Percentiles rank a stretch among this genome's conserved stretches.
phyloP scores from a whole-genome alignment of 2,329 filamentous ascomycete genomes.

The Hymenoscyphus fructigenus region DNA sequence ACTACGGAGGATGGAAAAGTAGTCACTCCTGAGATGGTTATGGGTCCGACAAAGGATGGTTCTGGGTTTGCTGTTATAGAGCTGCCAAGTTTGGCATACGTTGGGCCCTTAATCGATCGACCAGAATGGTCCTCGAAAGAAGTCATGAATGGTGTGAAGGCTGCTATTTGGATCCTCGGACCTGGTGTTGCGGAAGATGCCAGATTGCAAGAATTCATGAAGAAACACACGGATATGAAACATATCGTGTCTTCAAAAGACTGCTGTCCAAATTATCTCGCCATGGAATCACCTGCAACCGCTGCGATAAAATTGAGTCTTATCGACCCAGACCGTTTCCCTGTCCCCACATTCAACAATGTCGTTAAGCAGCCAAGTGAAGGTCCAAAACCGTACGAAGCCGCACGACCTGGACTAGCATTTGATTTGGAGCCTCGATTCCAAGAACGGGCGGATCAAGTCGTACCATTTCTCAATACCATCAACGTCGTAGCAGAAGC shows the following conservation, averaged over 20 bases:
- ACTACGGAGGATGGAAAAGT: slow-evolving; percentile 61
- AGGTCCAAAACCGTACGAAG: slow-evolving; percentile 19
- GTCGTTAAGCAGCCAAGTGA: slow-evolving; percentile 14
- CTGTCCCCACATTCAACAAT: slow-evolving; percentile 65
- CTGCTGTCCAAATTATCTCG: slow-evolving; percentile 71
- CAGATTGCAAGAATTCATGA: slow-evolving; percentile 68
- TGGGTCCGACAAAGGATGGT: slow-evolving; percentile 66
- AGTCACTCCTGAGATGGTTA: slow-evolving; percentile 83
- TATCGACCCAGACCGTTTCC: slow-evolving; percentile 73
- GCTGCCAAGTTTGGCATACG: slow-evolving; percentile 67
- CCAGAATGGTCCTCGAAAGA: slow-evolving; percentile 68
- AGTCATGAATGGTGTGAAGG: slow-evolving; percentile 65
- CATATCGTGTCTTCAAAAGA: slow-evolving; percentile 80
- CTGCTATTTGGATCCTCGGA: slow-evolving; percentile 81
- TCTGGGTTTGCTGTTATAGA: slow-evolving; percentile 79
- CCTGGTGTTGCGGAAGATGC: slow-evolving; percentile 62
- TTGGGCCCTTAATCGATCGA: slow-evolving; percentile 67
- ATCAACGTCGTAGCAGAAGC: slow-evolving; percentile 42
- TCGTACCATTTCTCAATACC: slow-evolving; percentile 51
- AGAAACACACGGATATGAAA: slow-evolving; percentile 56
- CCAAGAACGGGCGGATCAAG: slow-evolving; percentile 43
- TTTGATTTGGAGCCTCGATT: slow-evolving; percentile 33
- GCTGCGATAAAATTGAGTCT: slow-evolving; percentile 68
- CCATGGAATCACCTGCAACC: slow-evolving; percentile 64
- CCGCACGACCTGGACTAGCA: slow-evolving; percentile 26